A percentile compares a stretch with the other conserved stretches of the same genome.
These are phyloP conservation scores for Fusarium sp. DNA, from an alignment of 2,329 filamentous ascomycete genomes.

Conservation along the genomic window DNA sequence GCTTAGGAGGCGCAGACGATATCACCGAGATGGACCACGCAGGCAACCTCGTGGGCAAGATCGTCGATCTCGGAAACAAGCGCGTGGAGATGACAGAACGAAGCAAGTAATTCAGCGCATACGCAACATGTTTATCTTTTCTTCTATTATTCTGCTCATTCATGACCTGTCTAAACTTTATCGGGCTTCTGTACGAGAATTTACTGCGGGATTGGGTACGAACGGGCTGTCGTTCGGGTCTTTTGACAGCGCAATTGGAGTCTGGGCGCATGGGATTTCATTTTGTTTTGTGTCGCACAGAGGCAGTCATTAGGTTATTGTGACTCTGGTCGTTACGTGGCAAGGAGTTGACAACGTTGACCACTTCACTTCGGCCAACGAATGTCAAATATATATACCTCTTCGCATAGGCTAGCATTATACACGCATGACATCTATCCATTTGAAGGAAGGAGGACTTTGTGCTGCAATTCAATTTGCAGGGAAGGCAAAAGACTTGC, in stretches of 20 bases:
- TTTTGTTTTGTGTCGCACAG: constrained; percentile 14
- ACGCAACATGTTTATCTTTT: background rate
- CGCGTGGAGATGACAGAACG: constrained; percentile 65
- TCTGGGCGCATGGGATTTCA: constrained; percentile 33
- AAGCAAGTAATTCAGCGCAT: constrained; percentile 3
- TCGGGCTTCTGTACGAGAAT: constrained; percentile 21
- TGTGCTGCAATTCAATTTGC: background rate
- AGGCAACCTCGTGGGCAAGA: constrained; percentile 75
- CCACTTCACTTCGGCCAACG: constrained; percentile 26
- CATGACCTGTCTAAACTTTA: constrained; percentile 23
- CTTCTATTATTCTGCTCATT: constrained; percentile 2
- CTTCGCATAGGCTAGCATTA: background rate
- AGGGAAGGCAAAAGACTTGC: background rate
- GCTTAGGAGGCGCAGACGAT: constrained; percentile 91
- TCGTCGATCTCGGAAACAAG: constrained; percentile 80
- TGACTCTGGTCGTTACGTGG: background rate
- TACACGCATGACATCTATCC: background rate
- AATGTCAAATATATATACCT: constrained; percentile 23
- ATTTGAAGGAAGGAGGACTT: background rate
- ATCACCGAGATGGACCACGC: constrained; percentile 76
- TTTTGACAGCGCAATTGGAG: constrained; percentile 30
- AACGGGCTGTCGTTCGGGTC: constrained; percentile 19
- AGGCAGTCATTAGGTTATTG: background rate
- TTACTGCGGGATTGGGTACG: constrained; percentile 24
- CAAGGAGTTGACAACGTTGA: constrained; percentile 3